Percentiles rank a stretch among this genome's conserved stretches.
These are phyloP conservation scores for Paramarasmius palmivorus DNA, from an alignment of 1,284 basidiomycete genomes.

Conservation along the genomic window DNA sequence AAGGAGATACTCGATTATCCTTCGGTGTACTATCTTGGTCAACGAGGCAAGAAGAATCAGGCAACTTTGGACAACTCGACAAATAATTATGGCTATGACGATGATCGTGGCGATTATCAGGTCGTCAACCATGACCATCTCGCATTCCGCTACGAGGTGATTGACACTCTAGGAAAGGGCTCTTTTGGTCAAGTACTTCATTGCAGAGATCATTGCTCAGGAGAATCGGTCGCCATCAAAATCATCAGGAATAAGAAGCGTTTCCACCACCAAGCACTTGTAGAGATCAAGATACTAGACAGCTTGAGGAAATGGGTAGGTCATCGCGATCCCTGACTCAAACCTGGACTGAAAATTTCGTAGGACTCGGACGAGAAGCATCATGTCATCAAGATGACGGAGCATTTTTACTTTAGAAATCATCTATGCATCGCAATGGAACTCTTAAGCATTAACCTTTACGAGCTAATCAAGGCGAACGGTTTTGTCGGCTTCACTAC, in stretches of 20 bases:
- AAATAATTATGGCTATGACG: conserved; percentile 97
- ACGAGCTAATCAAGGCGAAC: conserved; percentile 99
- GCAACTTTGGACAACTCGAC: conserved; percentile 72
- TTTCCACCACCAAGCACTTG: conserved; percentile 97
- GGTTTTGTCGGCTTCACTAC: conserved; percentile 97
- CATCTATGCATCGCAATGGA: conserved; percentile 99
- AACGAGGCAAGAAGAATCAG: conserved; percentile 78
- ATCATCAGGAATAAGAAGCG: conserved; percentile 99
- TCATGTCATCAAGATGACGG: conserved; percentile 97
- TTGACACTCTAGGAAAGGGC: conserved; percentile 93
- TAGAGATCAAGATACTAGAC: conserved; percentile 98
- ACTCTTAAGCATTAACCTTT: conserved; percentile 96
- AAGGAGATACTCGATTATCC: conserved; percentile 92
- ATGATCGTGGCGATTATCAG: conserved; percentile 96
- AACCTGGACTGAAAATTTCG: conserved; percentile 11
- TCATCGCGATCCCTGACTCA: conserved; percentile 15
- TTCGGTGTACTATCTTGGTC: conserved; percentile 84
- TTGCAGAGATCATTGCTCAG: conserved; percentile 96
- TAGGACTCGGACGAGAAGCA: conserved; percentile 96
- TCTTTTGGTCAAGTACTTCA: conserved; percentile 98
- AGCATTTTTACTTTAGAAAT: conserved; percentile 97
- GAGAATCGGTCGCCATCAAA: conserved; percentile 96
- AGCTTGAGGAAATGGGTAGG: conserved; percentile 95
- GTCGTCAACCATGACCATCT: conserved; percentile 92
- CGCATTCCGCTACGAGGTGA: conserved; percentile 93